Evolutionary conservation across 2,329 filamentous ascomycete genomes (phyloP).

Genomic region (Sclerotinia sclerotiorum): DNA sequence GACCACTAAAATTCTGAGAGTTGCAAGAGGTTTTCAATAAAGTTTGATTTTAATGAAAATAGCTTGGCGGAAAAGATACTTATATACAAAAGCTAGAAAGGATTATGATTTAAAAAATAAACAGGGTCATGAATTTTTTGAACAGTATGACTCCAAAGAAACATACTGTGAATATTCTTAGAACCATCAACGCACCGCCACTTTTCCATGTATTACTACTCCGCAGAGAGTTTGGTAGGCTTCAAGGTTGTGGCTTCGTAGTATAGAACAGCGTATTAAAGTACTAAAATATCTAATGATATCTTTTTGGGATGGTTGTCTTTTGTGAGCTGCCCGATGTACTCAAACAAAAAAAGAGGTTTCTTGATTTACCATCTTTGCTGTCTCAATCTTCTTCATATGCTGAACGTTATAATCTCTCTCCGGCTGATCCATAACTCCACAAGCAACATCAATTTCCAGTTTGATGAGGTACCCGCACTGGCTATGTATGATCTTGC

Average conservation of each 20-base stretch:
- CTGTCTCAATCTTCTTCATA: background rate
- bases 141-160: slow-evolving; percentile 3
- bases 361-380: background rate
- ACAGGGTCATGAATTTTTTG: background rate
- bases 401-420: background rate
- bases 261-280: background rate
- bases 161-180: background rate
- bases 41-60: background rate
- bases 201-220: background rate
- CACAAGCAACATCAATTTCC: background rate
- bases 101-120: background rate
- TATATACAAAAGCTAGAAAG: background rate
- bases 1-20: background rate
- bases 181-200: background rate
- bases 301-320: background rate
- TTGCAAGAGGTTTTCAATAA: background rate
- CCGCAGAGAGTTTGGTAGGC: background rate
- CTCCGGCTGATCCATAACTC: background rate
- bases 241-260: background rate
- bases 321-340: background rate
- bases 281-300: background rate
- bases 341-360: slow-evolving; percentile 4
- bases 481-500: background rate
- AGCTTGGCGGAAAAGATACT: background rate
- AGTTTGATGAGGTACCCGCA: background rate